These are phyloP conservation scores for Alopecurus myosuroides DNA, from an alignment of 176 grass and related monocot genomes.

Conservation along the genomic window DNA sequence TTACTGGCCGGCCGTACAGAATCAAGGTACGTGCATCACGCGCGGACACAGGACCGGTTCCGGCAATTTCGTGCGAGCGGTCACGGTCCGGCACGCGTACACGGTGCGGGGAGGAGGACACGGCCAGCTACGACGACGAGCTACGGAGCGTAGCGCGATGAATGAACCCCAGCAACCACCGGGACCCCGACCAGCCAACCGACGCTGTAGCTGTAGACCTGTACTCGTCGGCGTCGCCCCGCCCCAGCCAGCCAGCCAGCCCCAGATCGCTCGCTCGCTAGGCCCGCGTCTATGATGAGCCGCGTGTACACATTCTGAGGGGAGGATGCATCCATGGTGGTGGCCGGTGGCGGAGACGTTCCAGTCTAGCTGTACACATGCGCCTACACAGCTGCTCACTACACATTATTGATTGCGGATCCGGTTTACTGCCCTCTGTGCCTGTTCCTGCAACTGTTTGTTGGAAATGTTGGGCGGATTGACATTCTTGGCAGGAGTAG, in stretches of 20 bases:
- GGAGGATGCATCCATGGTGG: too few relatives aligned
- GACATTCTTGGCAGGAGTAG: too few relatives aligned
- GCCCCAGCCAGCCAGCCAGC: not conserved
- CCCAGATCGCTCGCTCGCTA: not conserved
- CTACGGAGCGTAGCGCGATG: not conserved
- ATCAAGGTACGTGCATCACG: not conserved
- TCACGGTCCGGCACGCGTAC: not conserved
- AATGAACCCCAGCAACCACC: slow-evolving; percentile 36
- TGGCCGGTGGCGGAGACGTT: too few relatives aligned
- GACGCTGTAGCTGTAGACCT: not conserved
- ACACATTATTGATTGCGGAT: too few relatives aligned
- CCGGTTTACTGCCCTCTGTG: too few relatives aligned
- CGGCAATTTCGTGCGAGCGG: not conserved
- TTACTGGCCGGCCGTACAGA: not conserved
- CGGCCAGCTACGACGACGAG: not conserved
- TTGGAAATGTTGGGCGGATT: too few relatives aligned
- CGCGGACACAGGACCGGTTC: not conserved
- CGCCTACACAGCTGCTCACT: too few relatives aligned
- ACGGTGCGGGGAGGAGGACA: not conserved
- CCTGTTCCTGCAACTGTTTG: too few relatives aligned
- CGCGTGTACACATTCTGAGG: not conserved
- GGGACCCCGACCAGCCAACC: slow-evolving; percentile 34
- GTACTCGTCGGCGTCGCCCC: not conserved
- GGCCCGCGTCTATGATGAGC: not conserved
- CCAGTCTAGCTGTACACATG: too few relatives aligned